Evolutionary conservation across 2,329 filamentous ascomycete species (phyloP), one percentile per base, ranked within the genome.

Genomic region (Alternaria arborescens): DNA sequence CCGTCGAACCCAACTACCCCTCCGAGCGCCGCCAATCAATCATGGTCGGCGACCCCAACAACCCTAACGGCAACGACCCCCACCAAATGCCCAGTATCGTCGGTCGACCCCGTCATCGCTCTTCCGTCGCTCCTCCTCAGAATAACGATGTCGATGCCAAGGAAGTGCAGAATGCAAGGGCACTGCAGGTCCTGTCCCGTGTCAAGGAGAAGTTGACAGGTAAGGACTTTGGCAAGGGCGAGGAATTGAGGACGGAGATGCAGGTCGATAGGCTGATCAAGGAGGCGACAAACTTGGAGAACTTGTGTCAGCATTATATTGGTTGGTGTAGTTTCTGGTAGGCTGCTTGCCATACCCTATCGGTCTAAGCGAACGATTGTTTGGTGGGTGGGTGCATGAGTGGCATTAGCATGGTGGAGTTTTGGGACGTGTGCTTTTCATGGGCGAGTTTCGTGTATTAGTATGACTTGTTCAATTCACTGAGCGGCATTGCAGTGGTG

Each of bases 271-370:
- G 96, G 79, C 83, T 99, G 72, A 91, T 99, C 71, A 90, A 91
- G 63, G 94, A 99, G 82, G 95, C 95, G 22, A 99, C 95, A 7
- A 97, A 95, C 75, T 84, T 98, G 71, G 95, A 98, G 85, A 98
- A 98, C 78, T 83, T 99, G 63, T 99, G 95, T 78, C 95, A 98
- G 84, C 95, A 98, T 82, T 99, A 97, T 78, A 97, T 98, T 71
- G 95, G 95, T 66, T 98, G 94, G 94, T 98, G 94, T 81, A 96
- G 92, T 80, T 98, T 97, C 85, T 98, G 94, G 94, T 98, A 71
- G 16, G 24, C 16, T 3, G 18, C 12, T 36, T 36, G 11, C 32
- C 28, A 30, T 11, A 30, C 28, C 11, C 10, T 30, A 30, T 30
- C 11, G 10, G 28, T 30, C 11, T 30, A 10, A 30, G 28, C 28